Conservation (phyloP, 2,329 filamentous ascomycete genomes). For the Pyricularia pennisetigena region DNA sequence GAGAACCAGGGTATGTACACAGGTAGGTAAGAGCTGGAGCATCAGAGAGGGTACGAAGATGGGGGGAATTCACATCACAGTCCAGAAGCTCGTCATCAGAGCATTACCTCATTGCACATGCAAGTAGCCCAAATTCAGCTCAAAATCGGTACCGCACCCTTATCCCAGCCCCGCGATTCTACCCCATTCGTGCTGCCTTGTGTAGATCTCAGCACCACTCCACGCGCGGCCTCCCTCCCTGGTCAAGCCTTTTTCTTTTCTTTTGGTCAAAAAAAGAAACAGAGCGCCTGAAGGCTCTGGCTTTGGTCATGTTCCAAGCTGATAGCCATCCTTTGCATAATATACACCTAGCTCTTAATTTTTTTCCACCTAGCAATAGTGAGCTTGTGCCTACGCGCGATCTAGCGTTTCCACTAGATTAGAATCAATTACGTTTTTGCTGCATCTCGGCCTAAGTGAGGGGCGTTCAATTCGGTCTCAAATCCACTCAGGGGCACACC, state of each 20-base stretch:
- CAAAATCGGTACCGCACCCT: background rate
- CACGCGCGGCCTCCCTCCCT: background rate
- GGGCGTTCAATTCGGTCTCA: background rate
- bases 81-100: background rate
- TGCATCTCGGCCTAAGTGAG: background rate
- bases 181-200: background rate
- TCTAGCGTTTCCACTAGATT: background rate
- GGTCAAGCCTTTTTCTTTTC: background rate
- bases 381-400: background rate
- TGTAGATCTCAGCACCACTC: background rate
- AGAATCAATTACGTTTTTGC: background rate
- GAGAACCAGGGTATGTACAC: no score
- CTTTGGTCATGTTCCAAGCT: background rate
- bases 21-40: background rate
- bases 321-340: background rate
- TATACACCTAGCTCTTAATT: background rate
- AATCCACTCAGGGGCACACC: background rate
- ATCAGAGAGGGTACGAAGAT: background rate
- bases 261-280: background rate
- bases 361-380: background rate
- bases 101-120: background rate
- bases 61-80: background rate
- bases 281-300: background rate
- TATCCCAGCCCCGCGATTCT: constrained; percentile 1
- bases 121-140: background rate